Base-by-base conservation (phyloP, 2,329 filamentous ascomycete genomes). In the Colletotrichum lindemuthianum region DNA sequence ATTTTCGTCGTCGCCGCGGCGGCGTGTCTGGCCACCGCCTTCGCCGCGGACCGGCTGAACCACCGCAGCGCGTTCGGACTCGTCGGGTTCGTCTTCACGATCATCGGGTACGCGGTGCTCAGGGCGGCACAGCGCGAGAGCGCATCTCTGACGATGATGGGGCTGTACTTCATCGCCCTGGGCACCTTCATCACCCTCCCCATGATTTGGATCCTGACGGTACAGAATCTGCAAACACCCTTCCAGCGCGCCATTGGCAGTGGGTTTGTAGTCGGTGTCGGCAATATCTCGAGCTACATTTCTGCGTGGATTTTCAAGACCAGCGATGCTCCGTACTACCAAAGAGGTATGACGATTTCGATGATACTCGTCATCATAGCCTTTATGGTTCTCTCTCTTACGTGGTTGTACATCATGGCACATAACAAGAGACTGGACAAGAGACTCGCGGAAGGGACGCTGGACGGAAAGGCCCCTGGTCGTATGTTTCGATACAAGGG, bases 201-300 rank as follows among this genome's bases (percentile, higher is more conserved):
- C 0, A 69, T 69, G 68, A 63, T 69, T 32, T 69, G 67, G 64
- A 64, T 51, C 9, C 39, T 68, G 43, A 53, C 68, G 2, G 59
- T 67, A 41, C 55, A 68, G 8, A 68, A 68, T 44, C 45, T 68
- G 9, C 53, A 53, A 13, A 69, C 68, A 0, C 67, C 68, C 3
- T 69, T 69, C 13, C 68, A 69, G 44, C 59, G 66, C 16, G 68
- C 68, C 68, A 44, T 73, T 69, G 37, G 74, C 66, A 15, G 65
- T 67, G 48, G 79, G 73, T 47, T 82, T 75, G 39, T 75, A 74
- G 53, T 83, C 76, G 39, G 76, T 75, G 44, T 79, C 75, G 67
- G 79, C 75, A 47, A 79, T 75, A 49, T 78, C 8, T 45, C 64
- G 6, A 40, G 59, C 5, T 69, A 68, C 51, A 65, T 69, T 32